These are phyloP conservation scores for Gossypium lobatum DNA, from an alignment of 441 rosid genomes.

Conservation along the genomic window DNA sequence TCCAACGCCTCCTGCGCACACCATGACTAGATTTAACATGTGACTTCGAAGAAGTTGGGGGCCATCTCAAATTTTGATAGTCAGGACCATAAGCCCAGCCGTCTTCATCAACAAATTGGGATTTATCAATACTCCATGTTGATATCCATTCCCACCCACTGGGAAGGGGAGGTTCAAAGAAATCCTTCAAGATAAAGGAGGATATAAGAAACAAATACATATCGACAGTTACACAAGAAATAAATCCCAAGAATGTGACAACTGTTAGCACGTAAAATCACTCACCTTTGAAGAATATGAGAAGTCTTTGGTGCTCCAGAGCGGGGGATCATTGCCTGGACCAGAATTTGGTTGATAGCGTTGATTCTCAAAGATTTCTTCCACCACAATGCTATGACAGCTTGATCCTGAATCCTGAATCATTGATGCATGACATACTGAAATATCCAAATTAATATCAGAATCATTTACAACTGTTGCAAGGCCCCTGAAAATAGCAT, in stretches of 20 bases:
- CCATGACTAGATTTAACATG: conserved; percentile 34
- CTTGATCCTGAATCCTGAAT: conserved; percentile 35
- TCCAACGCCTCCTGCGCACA: conserved; percentile 64
- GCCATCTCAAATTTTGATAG: conserved; percentile 51
- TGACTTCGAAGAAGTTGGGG: conserved; percentile 40
- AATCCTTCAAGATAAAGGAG: conserved; percentile 40
- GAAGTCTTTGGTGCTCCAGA: conserved; percentile 60
- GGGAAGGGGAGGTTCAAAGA: conserved; percentile 53
- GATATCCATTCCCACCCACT: conserved; percentile 68
- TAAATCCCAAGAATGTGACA: conserved; percentile 1
- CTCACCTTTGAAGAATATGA: conserved; percentile 58
- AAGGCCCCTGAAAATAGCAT: conserved; percentile 86
- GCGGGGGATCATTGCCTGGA: conserved; percentile 44
- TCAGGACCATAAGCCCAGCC: conserved; percentile 72
- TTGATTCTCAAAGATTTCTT: conserved; percentile 67
- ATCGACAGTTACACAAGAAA: not conserved
- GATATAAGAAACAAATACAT: not conserved
- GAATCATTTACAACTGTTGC: conserved; percentile 83
- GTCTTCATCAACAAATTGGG: conserved; percentile 47
- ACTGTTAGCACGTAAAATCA: not conserved
- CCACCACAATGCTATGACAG: conserved; percentile 35
- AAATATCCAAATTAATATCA: conserved; percentile 74
- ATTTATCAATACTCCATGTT: conserved; percentile 56
- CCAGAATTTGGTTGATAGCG: conserved; percentile 41
- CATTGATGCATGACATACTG: conserved; percentile 35